Base-by-base conservation (phyloP, 2,329 filamentous ascomycete genomes). In the Monosporascus sp. region DNA sequence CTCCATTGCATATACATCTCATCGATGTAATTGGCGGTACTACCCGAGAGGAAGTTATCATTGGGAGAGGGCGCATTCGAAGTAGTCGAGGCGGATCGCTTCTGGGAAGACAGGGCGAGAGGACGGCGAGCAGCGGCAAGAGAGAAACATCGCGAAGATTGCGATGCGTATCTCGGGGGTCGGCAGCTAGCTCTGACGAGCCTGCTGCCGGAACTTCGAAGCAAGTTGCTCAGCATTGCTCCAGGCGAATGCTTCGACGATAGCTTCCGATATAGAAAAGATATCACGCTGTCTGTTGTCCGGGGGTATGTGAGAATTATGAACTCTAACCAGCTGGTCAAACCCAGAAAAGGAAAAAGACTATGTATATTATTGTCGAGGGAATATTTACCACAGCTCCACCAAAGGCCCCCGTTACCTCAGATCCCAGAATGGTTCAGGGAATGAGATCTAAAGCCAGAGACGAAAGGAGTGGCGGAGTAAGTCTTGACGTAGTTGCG, bases 1-100 rank as follows among this genome's bases (percentile, higher is more conserved):
- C 93, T 96, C 94, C 94, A 99, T 71, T 92, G 86, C 78, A 97
- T 80, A 76, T 99, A 99, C 94, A 99, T 99, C 80, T 97, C 94
- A 74, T 99, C 94, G 71, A 99, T 91, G 78, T 99, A 99, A 79
- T 96, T 97, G 75, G 94, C 94, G 56, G 93, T 94, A 79, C 90
- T 97, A 63, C 94, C 94, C 59, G 91, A 90, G 57, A 99, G 83
- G 81, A 99, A 99, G 76, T 87, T 96, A 76, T 99, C 94, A 73
- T 89, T 96, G 61, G 92, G 84, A 71, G 96, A 91, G 59, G 84
- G 83, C 20, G 82, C 70, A 53, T 75, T 76, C 52, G 79, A 73
- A 54, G 76, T 76, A 52, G 81, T 76, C 59, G 81, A 81, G 58
- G 80, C 77, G 74, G 81, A 79, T 64, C 76, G 72, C 64, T 75